Evolutionary conservation across 2,329 filamentous ascomycete genomes (phyloP).

Genomic region (Salinomyces thailandicus): DNA sequence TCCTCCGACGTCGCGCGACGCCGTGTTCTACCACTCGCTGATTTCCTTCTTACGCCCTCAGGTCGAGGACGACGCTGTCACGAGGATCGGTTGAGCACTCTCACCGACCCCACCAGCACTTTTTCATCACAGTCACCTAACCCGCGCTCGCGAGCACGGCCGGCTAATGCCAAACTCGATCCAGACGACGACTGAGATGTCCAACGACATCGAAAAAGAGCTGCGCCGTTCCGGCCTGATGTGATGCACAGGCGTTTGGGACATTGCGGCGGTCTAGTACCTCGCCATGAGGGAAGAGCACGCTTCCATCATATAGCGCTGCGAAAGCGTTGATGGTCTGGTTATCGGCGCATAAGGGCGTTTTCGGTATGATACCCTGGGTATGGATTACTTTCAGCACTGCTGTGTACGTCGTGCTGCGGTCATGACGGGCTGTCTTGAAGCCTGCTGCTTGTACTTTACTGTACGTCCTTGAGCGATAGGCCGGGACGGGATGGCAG

Average conservation of each 20-base stretch:
- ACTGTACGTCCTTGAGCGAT: conserved; percentile 20
- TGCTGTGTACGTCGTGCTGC: no score
- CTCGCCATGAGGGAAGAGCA: conserved; percentile 20
- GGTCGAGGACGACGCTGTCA: conserved; percentile 33
- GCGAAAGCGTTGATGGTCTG: conserved; percentile 1
- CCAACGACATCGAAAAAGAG: conserved; percentile 20
- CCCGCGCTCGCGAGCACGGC: no score
- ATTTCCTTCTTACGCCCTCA: conserved; percentile 18
- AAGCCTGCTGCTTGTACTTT: conserved; percentile 20
- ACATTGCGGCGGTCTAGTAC: conserved; percentile 21
- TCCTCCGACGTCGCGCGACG: no score
- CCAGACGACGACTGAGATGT: conserved; percentile 17
- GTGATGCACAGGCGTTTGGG: conserved; percentile 1
- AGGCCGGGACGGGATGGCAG: conserved; percentile 17
- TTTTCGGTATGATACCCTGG: conserved; percentile 11
- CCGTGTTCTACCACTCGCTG: conserved; percentile 17
- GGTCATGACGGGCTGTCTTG: conserved; percentile 21
- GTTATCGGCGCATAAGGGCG: conserved; percentile 2
- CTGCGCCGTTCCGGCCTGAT: conserved; percentile 18
- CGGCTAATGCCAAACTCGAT: neutral
- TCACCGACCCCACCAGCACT: conserved; percentile 9
- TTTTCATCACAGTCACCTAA: neutral
- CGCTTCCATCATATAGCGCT: conserved; percentile 22
- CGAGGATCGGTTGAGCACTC: conserved; percentile 52
- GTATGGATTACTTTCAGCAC: no score